These are phyloP conservation scores for Artemisia tridentata DNA, from an alignment of 129 eudicot species.

Conservation along the genomic window DNA sequence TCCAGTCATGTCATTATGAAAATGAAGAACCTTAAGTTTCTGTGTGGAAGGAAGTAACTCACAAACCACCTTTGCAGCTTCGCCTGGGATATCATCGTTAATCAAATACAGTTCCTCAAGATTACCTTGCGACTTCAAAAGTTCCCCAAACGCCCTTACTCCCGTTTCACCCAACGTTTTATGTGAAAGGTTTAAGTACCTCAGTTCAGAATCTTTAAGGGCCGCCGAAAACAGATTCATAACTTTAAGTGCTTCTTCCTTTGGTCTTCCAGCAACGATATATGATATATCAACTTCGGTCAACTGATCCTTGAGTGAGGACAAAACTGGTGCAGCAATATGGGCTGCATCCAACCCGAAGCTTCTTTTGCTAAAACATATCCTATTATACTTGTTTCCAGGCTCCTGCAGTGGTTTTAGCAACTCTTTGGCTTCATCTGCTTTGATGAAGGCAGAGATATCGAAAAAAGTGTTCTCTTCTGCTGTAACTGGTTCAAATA, in stretches of 20 bases:
- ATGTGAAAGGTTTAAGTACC: conserved; percentile 47
- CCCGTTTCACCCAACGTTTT: conserved; percentile 72
- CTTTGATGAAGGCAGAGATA: conserved; percentile 52
- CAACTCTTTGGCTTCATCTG: conserved; percentile 42
- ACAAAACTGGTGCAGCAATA: conserved; percentile 45
- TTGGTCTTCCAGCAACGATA: conserved; percentile 57
- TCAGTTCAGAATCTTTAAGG: conserved; percentile 44
- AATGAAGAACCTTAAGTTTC: conserved; percentile 19
- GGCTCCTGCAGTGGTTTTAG: conserved; percentile 44
- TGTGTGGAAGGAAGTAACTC: conserved; percentile 12
- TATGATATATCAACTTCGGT: conserved; percentile 63
- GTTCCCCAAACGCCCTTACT: conserved; percentile 50
- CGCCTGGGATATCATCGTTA: conserved; percentile 16
- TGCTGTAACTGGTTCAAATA: conserved; percentile 23
- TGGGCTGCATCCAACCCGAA: conserved; percentile 52
- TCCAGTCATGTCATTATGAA: conserved; percentile 14
- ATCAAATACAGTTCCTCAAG: conserved; percentile 68
- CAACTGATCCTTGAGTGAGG: conserved; percentile 46
- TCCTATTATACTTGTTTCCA: conserved; percentile 41
- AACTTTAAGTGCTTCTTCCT: conserved; percentile 61
- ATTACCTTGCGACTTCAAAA: conserved; percentile 48
- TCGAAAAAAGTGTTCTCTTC: conserved; percentile 43
- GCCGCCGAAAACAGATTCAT: conserved; percentile 52
- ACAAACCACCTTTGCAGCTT: conserved; percentile 18
- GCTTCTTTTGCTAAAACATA: conserved; percentile 64